Conservation (phyloP, 2,329 filamentous ascomycete species). For the Pyricularia pennisetigena region DNA sequence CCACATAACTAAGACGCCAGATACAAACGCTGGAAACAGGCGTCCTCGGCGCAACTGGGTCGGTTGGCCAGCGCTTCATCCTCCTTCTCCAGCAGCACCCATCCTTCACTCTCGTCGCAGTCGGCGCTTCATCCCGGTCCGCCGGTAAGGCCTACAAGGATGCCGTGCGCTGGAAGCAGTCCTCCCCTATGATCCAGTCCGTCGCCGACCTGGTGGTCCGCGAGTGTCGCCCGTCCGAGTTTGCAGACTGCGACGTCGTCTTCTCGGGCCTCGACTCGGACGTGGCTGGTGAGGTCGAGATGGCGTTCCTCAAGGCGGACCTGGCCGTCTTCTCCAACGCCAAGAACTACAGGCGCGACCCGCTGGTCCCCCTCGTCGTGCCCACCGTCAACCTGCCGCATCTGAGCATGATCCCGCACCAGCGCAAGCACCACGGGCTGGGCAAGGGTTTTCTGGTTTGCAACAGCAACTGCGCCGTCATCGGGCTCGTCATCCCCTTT, state of each 20-base stretch:
- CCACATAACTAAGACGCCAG: not conserved
- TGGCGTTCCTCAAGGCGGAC: conserved; percentile 80
- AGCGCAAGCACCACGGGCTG: conserved; percentile 62
- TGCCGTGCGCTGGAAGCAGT: conserved; percentile 92
- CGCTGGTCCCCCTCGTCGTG: conserved; percentile 84
- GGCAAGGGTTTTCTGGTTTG: conserved; percentile 88
- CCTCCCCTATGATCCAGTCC: conserved; percentile 61
- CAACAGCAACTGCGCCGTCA: conserved; percentile 97
- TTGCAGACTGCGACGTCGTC: conserved; percentile 82
- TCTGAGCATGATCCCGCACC: conserved; percentile 80
- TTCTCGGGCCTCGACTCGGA: conserved; percentile 91
- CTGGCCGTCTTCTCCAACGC: conserved; percentile 95
- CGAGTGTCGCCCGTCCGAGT: conserved; percentile 73
- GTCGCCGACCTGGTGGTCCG: conserved; percentile 76
- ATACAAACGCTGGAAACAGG: conserved; percentile 25
- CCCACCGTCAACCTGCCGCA: conserved; percentile 90
- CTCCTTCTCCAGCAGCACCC: conserved; percentile 84
- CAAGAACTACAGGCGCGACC: conserved; percentile 91
- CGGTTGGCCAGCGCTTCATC: conserved; percentile 92
- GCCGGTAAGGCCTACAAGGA: conserved; percentile 92
- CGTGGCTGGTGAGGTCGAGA: conserved; percentile 86
- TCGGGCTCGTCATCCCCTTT: conserved; percentile 90
- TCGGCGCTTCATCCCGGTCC: conserved; percentile 82
- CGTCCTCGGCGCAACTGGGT: conserved; percentile 86
- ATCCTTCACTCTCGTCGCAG: conserved; percentile 73